Conservation (phyloP, 2,329 filamentous ascomycete genomes). For the Dichotomopilus funicola region DNA sequence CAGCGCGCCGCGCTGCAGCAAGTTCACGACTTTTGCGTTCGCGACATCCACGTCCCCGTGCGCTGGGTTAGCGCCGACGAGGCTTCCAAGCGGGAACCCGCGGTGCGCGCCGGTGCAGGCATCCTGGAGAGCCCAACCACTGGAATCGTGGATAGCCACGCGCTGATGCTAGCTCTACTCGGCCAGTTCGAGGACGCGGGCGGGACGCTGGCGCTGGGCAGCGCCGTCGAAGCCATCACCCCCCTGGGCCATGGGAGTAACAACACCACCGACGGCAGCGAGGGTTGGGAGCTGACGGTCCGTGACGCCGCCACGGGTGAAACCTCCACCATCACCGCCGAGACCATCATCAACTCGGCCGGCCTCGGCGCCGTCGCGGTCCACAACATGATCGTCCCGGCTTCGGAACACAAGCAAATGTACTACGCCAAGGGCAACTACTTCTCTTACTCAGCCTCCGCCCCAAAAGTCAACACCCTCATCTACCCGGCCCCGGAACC, state of each 20-base stretch:
- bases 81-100: slow-evolving; percentile 61
- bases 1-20: slow-evolving; percentile 59
- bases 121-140: slow-evolving; percentile 80
- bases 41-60: slow-evolving; percentile 55
- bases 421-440: slow-evolving; percentile 95
- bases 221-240: slow-evolving; percentile 55
- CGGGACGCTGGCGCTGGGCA: slow-evolving; percentile 66
- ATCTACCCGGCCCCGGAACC: slow-evolving; percentile 83
- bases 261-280: slow-evolving; percentile 34
- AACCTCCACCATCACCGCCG: slow-evolving; percentile 57
- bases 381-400: slow-evolving; percentile 73
- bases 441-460: slow-evolving; percentile 69
- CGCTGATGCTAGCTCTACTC: slow-evolving; percentile 73
- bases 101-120: slow-evolving; percentile 63
- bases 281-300: slow-evolving; percentile 64
- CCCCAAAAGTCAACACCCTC: slow-evolving; percentile 61
- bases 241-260: slow-evolving; percentile 32
- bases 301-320: slow-evolving; percentile 41
- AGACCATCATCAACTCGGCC: slow-evolving; percentile 77
- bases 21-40: slow-evolving; percentile 41
- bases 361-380: slow-evolving; percentile 71
- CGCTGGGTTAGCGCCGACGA: slow-evolving; percentile 61
- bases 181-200: slow-evolving; percentile 71
- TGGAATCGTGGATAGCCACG: slow-evolving; percentile 85
- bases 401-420: slow-evolving; percentile 48